Evolutionary conservation across 306 rosid species (phyloP).

Genomic region (Inga oerstediana): DNA sequence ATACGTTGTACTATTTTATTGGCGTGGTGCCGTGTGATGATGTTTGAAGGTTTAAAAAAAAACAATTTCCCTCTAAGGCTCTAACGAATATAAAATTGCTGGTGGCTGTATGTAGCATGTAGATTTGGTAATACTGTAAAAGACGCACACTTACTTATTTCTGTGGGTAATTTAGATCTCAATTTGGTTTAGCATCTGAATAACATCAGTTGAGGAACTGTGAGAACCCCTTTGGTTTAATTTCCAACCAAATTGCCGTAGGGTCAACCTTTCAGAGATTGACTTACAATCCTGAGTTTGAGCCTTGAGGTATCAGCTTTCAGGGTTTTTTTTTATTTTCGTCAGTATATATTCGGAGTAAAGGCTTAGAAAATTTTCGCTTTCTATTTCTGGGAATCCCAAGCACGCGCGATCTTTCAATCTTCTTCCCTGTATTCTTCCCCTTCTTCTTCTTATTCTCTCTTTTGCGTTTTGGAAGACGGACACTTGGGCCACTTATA

Average conservation of each 20-base stretch:
- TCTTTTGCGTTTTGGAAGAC: background rate
- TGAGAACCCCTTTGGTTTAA: background rate
- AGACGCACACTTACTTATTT: background rate
- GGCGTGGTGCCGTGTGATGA: background rate
- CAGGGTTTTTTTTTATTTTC: background rate
- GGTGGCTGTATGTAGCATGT: background rate
- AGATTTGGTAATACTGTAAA: background rate
- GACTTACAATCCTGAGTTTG: background rate
- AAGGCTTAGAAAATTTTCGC: background rate
- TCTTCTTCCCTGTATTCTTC: background rate
- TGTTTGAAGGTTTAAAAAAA: background rate
- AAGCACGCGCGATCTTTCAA: background rate
- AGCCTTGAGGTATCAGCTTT: slow-evolving; percentile 23
- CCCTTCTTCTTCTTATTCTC: background rate
- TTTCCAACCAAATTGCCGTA: background rate
- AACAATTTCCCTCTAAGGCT: background rate
- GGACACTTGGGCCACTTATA: background rate
- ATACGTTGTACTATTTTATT: background rate
- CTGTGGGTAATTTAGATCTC: background rate
- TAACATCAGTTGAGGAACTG: background rate
- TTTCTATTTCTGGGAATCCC: background rate
- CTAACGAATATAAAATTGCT: background rate
- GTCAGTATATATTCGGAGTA: background rate
- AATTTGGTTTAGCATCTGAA: background rate
- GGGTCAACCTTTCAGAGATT: background rate